Base-by-base conservation (phyloP, 495 filamentous ascomycete species). In the Trichoderma erinaceum region DNA sequence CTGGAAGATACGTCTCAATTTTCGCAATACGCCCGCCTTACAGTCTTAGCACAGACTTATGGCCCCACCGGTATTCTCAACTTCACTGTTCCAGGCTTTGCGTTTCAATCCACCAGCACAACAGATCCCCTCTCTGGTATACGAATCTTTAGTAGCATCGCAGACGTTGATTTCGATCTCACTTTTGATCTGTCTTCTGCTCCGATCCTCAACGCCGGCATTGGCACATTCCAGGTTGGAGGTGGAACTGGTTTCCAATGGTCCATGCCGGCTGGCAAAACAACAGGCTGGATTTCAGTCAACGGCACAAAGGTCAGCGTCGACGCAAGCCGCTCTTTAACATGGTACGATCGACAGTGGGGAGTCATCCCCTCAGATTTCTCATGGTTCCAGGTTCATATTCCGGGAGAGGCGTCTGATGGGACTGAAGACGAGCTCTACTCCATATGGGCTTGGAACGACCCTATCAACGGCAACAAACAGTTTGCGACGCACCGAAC, bases 331-430 rank as follows among this genome's bases (percentile, higher is more conserved):
- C 29, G 32, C 16, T 66, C 64, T 15, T 32, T 66, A n/a, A 66
- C 64, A 6, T 66, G 64, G 64, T 66, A 66, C 35, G 64, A 66
- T 32, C 64, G 64, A 46, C 64, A 66, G 38, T 66, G 64, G 64
- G 64, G 64, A 3, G 38, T 18, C 3, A 46, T 46, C n/a, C 64
- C 64, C 13, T 8, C 4, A n/a, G 4, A 13, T 12, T 66, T 41
- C 11, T 23, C 64, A 2, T 66, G 64, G 64, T 41, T 66, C 64
- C 32, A 66, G 25, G 44, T 66, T 32, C 64, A 66, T 46, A 21
- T 66, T 18, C 64, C 64, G 32, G n/a, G 50, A 0, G 0, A 25
- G 21, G 8, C 8, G 16, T 32, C 35, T 25, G 35, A 46, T 25
- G 50, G 50, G 5, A 23, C 63, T 11, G 63, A 64, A 13, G 65